Evolutionary conservation across 768 basidiomycete genomes (phyloP).

Genomic region (Pseudohyphozyma bogoriensis): DNA sequence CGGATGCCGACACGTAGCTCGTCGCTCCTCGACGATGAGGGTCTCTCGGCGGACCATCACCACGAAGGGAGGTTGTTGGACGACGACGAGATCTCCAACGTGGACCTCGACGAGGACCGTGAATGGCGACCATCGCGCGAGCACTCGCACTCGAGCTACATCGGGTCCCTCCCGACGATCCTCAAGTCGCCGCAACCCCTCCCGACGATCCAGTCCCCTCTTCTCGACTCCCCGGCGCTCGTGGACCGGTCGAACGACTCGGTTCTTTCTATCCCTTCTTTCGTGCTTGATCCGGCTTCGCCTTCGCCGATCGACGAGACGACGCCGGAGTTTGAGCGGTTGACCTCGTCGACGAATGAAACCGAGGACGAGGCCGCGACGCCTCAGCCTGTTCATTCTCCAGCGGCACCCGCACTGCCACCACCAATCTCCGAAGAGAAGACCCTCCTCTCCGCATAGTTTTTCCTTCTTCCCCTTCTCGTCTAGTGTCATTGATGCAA

Average conservation of each 20-base stretch:
- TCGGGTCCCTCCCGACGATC: conserved; percentile 17
- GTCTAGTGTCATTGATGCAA: no score
- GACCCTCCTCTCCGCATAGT: no score
- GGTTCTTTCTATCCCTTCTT: background rate
- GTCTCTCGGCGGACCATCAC: background rate
- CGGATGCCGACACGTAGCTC: conserved; percentile 2
- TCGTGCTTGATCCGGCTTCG: background rate
- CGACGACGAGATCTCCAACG: conserved; percentile 13
- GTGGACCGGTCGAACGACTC: background rate
- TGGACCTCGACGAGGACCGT: conserved; percentile 9
- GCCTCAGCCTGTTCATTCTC: no score
- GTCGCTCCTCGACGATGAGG: conserved; percentile 7
- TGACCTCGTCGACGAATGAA: background rate
- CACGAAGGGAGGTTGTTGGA: conserved; percentile 1
- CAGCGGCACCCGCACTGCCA: no score
- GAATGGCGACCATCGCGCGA: background rate
- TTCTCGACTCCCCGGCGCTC: background rate
- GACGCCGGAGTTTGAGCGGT: background rate
- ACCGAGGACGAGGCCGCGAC: background rate
- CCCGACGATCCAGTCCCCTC: no score
- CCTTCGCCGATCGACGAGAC: background rate
- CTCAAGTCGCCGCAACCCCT: background rate
- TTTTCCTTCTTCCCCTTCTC: no score
- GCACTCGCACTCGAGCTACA: conserved; percentile 4
- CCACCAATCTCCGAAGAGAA: no score